Evolutionary conservation across 106 monocot genomes (phyloP).

Genomic region (Dioscorea alata): DNA sequence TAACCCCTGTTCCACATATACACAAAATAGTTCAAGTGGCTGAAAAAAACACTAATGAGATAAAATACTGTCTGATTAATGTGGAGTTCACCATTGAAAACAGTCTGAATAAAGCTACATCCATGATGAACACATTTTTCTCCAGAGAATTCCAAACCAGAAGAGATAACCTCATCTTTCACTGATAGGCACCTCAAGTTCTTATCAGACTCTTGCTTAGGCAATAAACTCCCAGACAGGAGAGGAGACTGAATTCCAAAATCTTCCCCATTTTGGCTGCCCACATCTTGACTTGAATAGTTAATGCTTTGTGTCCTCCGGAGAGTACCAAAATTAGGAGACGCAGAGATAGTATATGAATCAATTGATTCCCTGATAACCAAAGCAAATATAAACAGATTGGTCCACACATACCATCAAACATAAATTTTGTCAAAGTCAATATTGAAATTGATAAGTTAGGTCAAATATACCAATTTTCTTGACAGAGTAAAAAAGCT

Average conservation of each 20-base stretch:
- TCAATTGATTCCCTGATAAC: slow-evolving; percentile 23
- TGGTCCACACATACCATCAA: too few relatives aligned
- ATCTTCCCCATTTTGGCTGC: slow-evolving; percentile 15
- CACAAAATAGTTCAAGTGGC: too few relatives aligned
- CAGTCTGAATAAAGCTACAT: slow-evolving; percentile 24
- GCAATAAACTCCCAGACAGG: slow-evolving; percentile 3
- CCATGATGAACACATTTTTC: slow-evolving; percentile 4
- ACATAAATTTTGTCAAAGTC: too few relatives aligned
- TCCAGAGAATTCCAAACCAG: slow-evolving; percentile 11
- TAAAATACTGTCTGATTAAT: too few relatives aligned
- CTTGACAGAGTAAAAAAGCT: too few relatives aligned
- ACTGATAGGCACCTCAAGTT: neutral
- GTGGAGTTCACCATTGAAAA: slow-evolving; percentile 28
- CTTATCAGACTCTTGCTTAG: slow-evolving; percentile 8
- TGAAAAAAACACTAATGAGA: too few relatives aligned
- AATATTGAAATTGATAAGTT: too few relatives aligned
- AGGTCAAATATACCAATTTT: too few relatives aligned
- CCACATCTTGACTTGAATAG: slow-evolving; percentile 8
- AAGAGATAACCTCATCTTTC: slow-evolving; percentile 3
- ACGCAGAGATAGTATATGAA: slow-evolving; percentile 33
- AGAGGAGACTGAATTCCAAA: slow-evolving; percentile 13
- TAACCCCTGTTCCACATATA: slow-evolving; percentile 50
- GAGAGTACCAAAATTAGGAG: slow-evolving; percentile 27
- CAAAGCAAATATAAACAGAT: too few relatives aligned
- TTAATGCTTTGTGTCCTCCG: slow-evolving; percentile 11